Conservation (phyloP, 345 rosid genomes). For the Corymbia maculata region DNA sequence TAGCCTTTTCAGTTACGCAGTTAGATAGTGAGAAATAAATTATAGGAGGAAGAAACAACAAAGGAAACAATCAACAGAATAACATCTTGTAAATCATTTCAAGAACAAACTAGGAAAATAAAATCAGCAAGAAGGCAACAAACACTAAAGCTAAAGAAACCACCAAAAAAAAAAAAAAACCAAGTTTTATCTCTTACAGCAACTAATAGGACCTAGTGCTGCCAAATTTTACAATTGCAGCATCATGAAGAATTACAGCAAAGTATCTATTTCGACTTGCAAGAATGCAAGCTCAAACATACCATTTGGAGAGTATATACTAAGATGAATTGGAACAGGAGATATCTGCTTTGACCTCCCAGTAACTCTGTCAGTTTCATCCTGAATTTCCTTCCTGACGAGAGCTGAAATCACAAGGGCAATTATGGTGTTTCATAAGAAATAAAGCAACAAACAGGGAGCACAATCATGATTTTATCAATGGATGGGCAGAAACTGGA, state of each 20-base stretch:
- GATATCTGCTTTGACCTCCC: slow-evolving; percentile 87
- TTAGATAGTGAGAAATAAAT: neutral
- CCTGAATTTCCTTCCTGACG: slow-evolving; percentile 86
- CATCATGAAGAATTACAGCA: neutral
- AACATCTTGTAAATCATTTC: neutral
- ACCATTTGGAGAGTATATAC: slow-evolving; percentile 91
- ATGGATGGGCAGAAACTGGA: neutral
- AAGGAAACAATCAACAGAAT: neutral
- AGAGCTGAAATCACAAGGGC: slow-evolving; percentile 21
- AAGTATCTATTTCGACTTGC: neutral
- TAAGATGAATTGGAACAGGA: slow-evolving; percentile 89
- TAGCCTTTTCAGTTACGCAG: neutral
- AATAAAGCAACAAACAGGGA: neutral
- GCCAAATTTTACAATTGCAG: neutral
- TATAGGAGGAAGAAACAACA: neutral
- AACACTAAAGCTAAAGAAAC: neutral
- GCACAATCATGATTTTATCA: neutral
- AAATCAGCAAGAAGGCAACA: neutral
- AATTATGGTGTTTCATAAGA: neutral
- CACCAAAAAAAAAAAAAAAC: neutral
- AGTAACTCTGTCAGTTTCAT: slow-evolving; percentile 87
- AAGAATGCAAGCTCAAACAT: neutral
- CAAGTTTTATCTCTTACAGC: neutral
- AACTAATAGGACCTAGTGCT: neutral
- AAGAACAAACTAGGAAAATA: neutral